Evolutionary conservation across 306 rosid species (phyloP), one percentile per base, ranked within the genome.

Genomic region (Alnus rubra): DNA sequence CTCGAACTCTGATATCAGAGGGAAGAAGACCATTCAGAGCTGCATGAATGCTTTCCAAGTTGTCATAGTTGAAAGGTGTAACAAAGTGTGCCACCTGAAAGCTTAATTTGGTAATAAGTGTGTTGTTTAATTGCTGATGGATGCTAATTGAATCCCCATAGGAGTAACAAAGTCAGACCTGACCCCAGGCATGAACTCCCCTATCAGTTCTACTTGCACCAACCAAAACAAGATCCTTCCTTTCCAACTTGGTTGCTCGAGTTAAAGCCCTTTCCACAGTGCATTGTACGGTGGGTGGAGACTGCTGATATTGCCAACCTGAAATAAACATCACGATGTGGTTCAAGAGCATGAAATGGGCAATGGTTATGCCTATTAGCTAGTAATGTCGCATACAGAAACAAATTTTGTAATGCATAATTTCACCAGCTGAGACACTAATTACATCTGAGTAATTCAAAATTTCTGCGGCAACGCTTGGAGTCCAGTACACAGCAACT

Each of bases 141-240:
- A 78, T 73, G 56, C 55, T 5, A 31, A 10, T 49, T 50, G 55
- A 75, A 82, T 55, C 74, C 13, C 71, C 70, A 19, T 33, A 73
- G 64, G 49, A 81, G 86, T 51, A 75, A 78, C 50, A 79, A 79
- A 77, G 70, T 78, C 87, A 44, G 88, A 94, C 98, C 98, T 95
- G 98, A 79, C 98, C 97, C 93, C 91, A 91, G 23, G 98, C 98
- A 82, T 95, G 98, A 62, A 95, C 98, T 81, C 98, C 97, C 37
- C 82, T 69, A 85, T 95, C 98, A 3, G 98, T 95, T 82, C 98
- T 88, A 78, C 98, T 86, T 19, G 98, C 92, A 81, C 97, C 97
- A 79, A 91, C 92, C 82, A 95, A 88, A 16, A 19, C 68, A 56
- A 95, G 94, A 81, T 95, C 94, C 84, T 86, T 85, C 80, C 98